Conservation (phyloP, 331 rosid species). For the Saraca asoca region DNA sequence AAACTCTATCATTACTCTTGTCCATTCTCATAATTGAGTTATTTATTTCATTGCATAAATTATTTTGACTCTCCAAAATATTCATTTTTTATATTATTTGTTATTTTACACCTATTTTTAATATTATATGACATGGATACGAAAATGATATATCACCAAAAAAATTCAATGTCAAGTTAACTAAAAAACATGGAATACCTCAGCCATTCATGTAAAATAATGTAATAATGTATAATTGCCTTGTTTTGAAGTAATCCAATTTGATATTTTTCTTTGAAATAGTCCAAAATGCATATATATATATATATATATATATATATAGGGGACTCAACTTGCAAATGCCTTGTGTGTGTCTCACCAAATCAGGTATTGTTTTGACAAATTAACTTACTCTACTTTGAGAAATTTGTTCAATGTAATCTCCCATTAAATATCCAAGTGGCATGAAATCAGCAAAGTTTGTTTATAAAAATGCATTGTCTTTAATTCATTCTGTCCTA, state of each 20-base stretch:
- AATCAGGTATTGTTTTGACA: constrained; percentile 30
- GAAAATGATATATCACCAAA: no score
- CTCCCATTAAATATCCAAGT: constrained; percentile 6
- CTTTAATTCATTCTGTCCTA: no score
- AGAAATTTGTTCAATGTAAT: background rate
- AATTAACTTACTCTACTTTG: background rate
- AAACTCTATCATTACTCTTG: no score
- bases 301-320: constrained; percentile 18
- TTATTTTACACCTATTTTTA: no score
- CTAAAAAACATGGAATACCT: no score
- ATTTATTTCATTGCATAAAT: no score
- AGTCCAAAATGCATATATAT: constrained; percentile 21
- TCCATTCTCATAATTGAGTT: no score
- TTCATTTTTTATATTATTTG: no score
- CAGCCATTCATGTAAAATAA: background rate
- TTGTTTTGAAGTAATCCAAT: constrained; percentile 3
- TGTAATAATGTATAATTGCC: background rate
- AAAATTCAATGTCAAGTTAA: no score
- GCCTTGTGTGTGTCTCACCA: constrained; percentile 42
- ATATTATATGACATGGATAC: no score
- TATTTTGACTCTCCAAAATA: no score
- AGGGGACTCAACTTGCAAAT: constrained; percentile 20
- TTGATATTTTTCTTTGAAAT: background rate
- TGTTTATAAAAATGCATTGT: constrained; percentile 10
- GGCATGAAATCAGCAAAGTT: constrained; percentile 5